Evolutionary conservation across 352 stramenopile genomes (phyloP), one percentile per base, ranked within the genome.

Genomic region (Phytophthora podocarpi): DNA sequence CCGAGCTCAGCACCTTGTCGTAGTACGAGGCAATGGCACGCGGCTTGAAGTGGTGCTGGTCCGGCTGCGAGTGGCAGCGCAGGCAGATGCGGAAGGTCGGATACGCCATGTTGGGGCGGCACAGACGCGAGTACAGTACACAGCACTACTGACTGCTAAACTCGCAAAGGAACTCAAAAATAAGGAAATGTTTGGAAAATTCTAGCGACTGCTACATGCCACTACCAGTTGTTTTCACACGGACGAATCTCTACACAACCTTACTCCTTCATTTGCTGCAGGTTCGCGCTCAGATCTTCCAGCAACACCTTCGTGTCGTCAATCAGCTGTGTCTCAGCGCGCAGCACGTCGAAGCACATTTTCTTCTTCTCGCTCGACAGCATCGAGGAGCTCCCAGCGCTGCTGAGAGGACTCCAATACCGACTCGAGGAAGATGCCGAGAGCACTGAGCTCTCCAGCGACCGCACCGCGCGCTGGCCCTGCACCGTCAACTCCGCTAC

Each of bases 261-360:
- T 72, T 20, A 76, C 47, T 59, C 46, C 18, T 64, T 64, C 26
- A 74, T 55, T 51, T 80, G 67, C 55, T 82, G 66, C 46, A 95
- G 48, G 12, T 82, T 82, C 24, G 70, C 59, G 10, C 54, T 78
- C 55, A 95, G 68, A 35, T 93, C 83, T 28, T 87, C 68, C 15
- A 95, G 67, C 49, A 91, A 47, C 36, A 76, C 65, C 61, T 90
- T 91, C 39, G 83, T 77, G 52, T 93, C 79, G 42, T 91, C 85
- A 40, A 95, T 91, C 30, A 95, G 58, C 67, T 95, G 80, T 49
- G 80, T 90, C 66, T 95, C 85, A 16, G 85, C 85, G 20, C 75
- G 72, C 53, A 95, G 70, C 27, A 95, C 85, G 36, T 95, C 82
- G 53, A 80, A 89, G 64, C 82, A 91, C 76, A 95, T 95, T 41